Evolutionary conservation across 75 land plant genomes (phyloP).

Genomic region (Azolla pinnata): DNA sequence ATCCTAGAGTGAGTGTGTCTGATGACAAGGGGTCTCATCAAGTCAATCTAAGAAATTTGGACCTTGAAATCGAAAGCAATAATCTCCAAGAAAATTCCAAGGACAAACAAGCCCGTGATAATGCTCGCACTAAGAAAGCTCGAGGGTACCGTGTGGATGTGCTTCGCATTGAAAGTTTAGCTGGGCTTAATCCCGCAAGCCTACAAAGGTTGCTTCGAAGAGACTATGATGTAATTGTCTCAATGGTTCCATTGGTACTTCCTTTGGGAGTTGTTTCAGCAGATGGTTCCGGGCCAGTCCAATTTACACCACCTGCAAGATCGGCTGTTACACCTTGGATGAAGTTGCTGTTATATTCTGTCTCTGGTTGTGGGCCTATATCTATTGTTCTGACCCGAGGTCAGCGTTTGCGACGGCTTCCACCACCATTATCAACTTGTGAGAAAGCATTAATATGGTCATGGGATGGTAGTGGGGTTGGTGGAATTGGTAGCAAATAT

Average conservation of each 20-base stretch:
- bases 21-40: too few relatives aligned
- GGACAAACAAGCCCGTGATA: conserved; percentile 21
- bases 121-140: conserved; percentile 20
- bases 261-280: conserved; percentile 62
- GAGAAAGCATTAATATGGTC: conserved; percentile 90
- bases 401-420: conserved; percentile 75
- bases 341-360: conserved; percentile 73
- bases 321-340: conserved; percentile 95
- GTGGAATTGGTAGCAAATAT: conserved; percentile 88
- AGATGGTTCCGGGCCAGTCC: conserved; percentile 77
- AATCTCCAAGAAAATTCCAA: not conserved
- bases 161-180: conserved; percentile 94
- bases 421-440: conserved; percentile 80
- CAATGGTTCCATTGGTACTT: conserved; percentile 87
- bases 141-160: conserved; percentile 72
- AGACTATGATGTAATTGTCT: conserved; percentile 84
- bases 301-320: conserved; percentile 93
- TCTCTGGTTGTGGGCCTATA: conserved; percentile 59
- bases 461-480: conserved; percentile 81
- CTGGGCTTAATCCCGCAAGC: conserved; percentile 75
- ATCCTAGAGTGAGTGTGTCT: not conserved
- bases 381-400: conserved; percentile 89
- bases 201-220: conserved; percentile 74
- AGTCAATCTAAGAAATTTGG: not conserved
- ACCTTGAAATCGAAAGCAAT: not conserved